Percentiles rank a stretch among this genome's conserved stretches.
These are phyloP conservation scores for Camillea tinctor DNA, from an alignment of 2,329 filamentous ascomycete species.

Conservation along the genomic window DNA sequence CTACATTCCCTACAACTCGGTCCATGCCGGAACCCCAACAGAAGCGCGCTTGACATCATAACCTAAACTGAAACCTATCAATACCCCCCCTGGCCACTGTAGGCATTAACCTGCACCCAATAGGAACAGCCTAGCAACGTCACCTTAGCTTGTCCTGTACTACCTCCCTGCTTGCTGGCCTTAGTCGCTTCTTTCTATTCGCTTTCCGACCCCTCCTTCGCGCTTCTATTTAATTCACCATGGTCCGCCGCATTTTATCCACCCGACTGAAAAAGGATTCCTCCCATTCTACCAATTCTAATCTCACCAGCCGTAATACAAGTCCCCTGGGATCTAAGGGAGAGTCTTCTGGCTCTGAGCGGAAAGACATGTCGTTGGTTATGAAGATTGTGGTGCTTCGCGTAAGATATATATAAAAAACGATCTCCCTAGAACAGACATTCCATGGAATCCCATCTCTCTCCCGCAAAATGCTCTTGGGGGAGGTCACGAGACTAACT, in stretches of 20 bases:
- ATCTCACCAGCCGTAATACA: slow-evolving; percentile 46
- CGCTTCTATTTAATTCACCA: slow-evolving; percentile 31
- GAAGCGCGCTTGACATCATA: not conserved
- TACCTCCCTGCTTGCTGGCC: slow-evolving; percentile 2
- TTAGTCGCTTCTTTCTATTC: slow-evolving; percentile 1
- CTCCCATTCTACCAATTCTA: slow-evolving; percentile 40
- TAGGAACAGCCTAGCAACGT: not conserved
- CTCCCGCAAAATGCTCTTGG: not conserved
- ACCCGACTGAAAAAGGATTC: slow-evolving; percentile 49
- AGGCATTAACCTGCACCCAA: not conserved
- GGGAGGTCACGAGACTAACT: not conserved
- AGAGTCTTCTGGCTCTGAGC: slow-evolving; percentile 41
- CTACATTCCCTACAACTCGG: too few relatives aligned
- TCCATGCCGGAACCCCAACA: not conserved
- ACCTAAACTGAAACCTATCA: not conserved
- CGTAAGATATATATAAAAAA: slow-evolving; percentile 29
- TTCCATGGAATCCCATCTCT: not conserved
- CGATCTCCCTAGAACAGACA: not conserved
- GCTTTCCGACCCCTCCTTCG: slow-evolving; percentile 6
- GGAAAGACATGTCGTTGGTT: slow-evolving; percentile 46
- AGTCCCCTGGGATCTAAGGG: slow-evolving; percentile 51
- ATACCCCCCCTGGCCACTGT: not conserved
- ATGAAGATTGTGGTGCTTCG: slow-evolving; percentile 52
- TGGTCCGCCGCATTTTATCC: slow-evolving; percentile 59
- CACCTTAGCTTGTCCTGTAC: not conserved